These are phyloP conservation scores for Fusarium sp. DNA, from an alignment of 2,329 filamentous ascomycete species.

Conservation along the genomic window DNA sequence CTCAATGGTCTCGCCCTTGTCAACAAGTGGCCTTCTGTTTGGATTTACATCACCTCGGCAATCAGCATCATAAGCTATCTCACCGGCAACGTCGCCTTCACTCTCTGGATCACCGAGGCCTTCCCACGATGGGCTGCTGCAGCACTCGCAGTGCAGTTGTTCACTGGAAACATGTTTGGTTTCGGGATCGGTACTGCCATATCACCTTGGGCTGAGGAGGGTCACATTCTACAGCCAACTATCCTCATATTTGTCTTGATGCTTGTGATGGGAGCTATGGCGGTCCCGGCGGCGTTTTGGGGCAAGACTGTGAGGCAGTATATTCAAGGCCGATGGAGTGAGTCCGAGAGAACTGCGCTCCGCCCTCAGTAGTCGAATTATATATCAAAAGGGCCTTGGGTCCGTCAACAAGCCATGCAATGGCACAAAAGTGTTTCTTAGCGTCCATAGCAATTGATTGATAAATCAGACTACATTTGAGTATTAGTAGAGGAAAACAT, in stretches of 20 bases:
- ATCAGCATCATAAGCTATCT: constrained; percentile 26
- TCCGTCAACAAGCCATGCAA: neutral
- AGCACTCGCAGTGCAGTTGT: constrained; percentile 20
- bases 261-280: constrained; percentile 9
- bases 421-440: neutral
- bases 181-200: constrained; percentile 21
- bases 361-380: neutral
- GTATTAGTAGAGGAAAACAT: rapidly evolving
- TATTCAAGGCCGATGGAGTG: constrained; percentile 33
- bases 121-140: constrained; percentile 27
- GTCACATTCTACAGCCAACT: constrained; percentile 8
- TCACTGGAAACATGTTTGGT: constrained; percentile 14
- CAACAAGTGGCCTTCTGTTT: neutral
- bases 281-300: constrained; percentile 33
- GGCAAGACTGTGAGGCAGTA: constrained; percentile 27
- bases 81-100: constrained; percentile 28
- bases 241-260: constrained; percentile 13
- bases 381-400: neutral
- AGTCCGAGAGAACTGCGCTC: constrained; percentile 26
- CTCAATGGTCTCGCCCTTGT: constrained; percentile 19
- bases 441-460: neutral
- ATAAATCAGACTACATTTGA: rapidly evolving
- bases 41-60: constrained; percentile 17
- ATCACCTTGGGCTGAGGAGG: neutral
- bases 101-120: constrained; percentile 30